A percentile compares a stretch with the other conserved stretches of the same genome.
Evolutionary conservation across 2,329 filamentous ascomycete genomes (phyloP).

Genomic region (Penicillium sp.): DNA sequence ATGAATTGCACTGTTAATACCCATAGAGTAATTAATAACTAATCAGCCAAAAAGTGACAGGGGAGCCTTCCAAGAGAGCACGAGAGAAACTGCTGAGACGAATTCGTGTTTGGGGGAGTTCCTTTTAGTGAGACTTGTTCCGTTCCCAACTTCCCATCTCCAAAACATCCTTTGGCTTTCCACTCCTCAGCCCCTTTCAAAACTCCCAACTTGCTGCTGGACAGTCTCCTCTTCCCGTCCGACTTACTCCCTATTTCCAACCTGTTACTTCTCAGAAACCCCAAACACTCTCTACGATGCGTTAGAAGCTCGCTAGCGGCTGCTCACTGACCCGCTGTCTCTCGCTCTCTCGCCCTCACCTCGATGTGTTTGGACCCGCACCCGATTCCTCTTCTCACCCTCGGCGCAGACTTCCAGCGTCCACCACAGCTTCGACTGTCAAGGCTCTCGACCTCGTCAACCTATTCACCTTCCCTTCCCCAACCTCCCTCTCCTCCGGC

Average conservation of each 20-base stretch:
- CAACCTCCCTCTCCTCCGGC: background rate
- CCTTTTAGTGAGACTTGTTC: background rate
- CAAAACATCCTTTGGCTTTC: background rate
- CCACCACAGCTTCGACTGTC: slow-evolving; percentile 2
- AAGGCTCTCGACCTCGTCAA: background rate
- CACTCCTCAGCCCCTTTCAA: background rate
- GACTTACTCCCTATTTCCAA: background rate
- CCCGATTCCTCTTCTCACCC: slow-evolving; percentile 1
- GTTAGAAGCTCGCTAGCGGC: background rate
- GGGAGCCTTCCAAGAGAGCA: background rate
- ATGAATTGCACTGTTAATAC: too few species aligned
- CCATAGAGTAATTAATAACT: background rate
- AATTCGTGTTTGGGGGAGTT: background rate
- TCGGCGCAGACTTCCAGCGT: slow-evolving; percentile 14
- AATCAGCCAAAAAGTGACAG: background rate
- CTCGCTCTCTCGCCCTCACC: slow-evolving; percentile 12
- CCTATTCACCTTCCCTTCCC: background rate
- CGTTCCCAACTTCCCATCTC: background rate
- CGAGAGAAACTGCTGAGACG: background rate
- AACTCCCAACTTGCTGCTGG: background rate
- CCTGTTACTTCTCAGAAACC: background rate
- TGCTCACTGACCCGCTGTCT: background rate
- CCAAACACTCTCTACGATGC: background rate
- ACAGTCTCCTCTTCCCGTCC: background rate
- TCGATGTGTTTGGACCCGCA: slow-evolving; percentile 25